phyloP scores from a whole-genome alignment of 805 yeast genomes.

The Kodamaea kaohsiungensis region DNA sequence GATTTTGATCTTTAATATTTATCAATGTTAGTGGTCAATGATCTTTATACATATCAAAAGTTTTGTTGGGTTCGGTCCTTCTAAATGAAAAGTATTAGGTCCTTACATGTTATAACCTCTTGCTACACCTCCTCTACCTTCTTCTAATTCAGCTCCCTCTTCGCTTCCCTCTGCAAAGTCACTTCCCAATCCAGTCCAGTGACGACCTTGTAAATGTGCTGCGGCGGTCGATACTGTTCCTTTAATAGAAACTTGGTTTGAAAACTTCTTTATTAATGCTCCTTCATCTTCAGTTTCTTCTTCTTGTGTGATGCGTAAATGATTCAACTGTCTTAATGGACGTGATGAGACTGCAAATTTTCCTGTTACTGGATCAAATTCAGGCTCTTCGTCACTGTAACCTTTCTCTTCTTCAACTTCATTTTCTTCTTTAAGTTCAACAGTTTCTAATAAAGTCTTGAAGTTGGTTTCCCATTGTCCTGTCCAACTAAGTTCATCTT shows the following conservation, averaged over 20 bases:
- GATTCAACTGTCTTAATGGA: constrained; percentile 70
- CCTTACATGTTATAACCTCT: constrained; percentile 82
- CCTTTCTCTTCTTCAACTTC: constrained; percentile 27
- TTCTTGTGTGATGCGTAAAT: constrained; percentile 58
- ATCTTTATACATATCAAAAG: too few relatives aligned
- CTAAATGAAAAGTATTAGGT: too few relatives aligned
- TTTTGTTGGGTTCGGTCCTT: too few relatives aligned
- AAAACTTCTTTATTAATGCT: constrained; percentile 54
- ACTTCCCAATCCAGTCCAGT: constrained; percentile 91
- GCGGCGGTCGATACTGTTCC: constrained; percentile 92
- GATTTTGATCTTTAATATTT: too few relatives aligned
- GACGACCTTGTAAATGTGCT: constrained; percentile 62
- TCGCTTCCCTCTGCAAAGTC: constrained; percentile 55
- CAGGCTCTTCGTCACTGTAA: constrained; percentile 64
- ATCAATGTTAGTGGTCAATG: too few relatives aligned
- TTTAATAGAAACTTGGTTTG: constrained; percentile 62
- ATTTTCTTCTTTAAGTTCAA: constrained; percentile 32
- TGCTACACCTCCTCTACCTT: constrained; percentile 87
- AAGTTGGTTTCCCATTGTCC: constrained; percentile 92
- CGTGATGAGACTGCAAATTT: constrained; percentile 63
- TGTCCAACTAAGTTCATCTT: constrained; percentile 79
- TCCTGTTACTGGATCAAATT: constrained; percentile 89
- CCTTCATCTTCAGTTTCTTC: constrained; percentile 20
- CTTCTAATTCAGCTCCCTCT: constrained; percentile 79
- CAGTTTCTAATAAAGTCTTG: constrained; percentile 45